Evolutionary conservation across 2,329 filamentous ascomycete species (phyloP).

Genomic region (Fusarium dlaminii): DNA sequence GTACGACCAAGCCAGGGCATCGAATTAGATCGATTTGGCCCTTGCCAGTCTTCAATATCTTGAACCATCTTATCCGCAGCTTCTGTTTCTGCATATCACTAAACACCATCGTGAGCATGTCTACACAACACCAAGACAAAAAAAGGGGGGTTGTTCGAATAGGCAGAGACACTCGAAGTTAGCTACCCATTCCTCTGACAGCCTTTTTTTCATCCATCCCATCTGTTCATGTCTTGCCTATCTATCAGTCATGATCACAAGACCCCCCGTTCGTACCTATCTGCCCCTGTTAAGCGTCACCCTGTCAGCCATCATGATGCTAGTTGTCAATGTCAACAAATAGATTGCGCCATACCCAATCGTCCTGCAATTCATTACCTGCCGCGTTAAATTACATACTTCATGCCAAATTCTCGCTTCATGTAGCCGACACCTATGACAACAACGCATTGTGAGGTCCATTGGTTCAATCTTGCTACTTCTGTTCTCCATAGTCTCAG

Average conservation of each 20-base stretch:
- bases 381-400: not conserved
- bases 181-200: not conserved
- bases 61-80: not conserved
- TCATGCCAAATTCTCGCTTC: not conserved
- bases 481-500: not conserved
- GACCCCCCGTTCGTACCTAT: constrained; percentile 26
- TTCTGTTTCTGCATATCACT: not conserved
- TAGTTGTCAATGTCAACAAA: constrained; percentile 28
- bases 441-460: not conserved
- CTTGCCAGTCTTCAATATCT: constrained; percentile 4
- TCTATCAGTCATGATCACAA: constrained; percentile 20
- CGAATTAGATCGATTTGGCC: constrained; percentile 14
- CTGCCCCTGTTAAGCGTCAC: constrained; percentile 31
- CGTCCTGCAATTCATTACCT: not conserved
- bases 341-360: constrained; percentile 6
- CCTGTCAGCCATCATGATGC: constrained; percentile 28
- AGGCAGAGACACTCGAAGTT: constrained; percentile 11
- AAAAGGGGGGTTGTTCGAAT: constrained; percentile 1
- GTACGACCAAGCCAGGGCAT: constrained; percentile 27
- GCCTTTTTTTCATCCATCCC: constrained; percentile 6
- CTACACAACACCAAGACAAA: constrained; percentile 5
- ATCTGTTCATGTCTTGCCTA: constrained; percentile 21
- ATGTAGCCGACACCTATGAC: not conserved
- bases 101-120: not conserved
- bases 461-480: not conserved